Conservation (phyloP, 176 grass and related monocot species). For the Zizania latifolia region DNA sequence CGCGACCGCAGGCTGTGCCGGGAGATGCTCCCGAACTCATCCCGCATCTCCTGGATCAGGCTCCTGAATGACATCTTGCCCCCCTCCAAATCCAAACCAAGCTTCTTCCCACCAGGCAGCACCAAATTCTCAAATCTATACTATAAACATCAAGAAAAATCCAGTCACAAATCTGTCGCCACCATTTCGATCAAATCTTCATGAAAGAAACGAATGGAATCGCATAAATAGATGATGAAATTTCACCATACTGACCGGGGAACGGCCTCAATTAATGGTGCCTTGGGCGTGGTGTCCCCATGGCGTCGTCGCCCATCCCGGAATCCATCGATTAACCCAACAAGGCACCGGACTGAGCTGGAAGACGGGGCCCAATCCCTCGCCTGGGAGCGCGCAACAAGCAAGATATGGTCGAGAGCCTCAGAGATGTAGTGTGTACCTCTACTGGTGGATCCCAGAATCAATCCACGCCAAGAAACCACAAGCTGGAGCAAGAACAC, state of each 20-base stretch:
- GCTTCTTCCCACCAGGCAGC: background rate
- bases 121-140: conserved; percentile 9
- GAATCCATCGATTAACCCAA: background rate
- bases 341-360: conserved; percentile 3
- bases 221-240: background rate
- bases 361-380: background rate
- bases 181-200: background rate
- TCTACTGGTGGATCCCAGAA: background rate
- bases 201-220: background rate
- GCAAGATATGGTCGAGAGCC: background rate
- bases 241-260: background rate
- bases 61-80: conserved; percentile 74
- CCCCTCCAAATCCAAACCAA: background rate
- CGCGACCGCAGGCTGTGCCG: conserved; percentile 51
- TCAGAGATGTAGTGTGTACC: background rate
- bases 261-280: background rate
- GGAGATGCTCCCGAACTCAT: conserved; percentile 81
- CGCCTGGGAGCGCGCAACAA: background rate
- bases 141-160: background rate
- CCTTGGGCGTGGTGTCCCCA: background rate
- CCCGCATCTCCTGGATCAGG: conserved; percentile 86
- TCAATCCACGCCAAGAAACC: background rate
- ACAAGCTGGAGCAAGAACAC: background rate
- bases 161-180: background rate
- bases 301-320: background rate